Evolutionary conservation across 1,284 basidiomycete species (phyloP).

Genomic region (Ganoderma sinense): DNA sequence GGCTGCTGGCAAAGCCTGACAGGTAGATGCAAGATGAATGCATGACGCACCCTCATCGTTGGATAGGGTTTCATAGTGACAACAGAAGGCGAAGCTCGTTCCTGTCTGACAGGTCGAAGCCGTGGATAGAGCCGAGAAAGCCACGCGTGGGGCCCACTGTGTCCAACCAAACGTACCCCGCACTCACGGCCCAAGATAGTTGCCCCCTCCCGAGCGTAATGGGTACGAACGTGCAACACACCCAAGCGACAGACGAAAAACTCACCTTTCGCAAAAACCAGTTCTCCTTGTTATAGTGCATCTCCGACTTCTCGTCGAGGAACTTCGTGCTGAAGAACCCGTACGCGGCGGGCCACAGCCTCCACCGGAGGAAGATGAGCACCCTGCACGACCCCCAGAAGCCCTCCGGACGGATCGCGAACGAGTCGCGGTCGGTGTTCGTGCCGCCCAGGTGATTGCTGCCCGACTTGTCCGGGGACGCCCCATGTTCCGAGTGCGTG

Average conservation of each 20-base stretch:
- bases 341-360: constrained; percentile 47
- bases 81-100: not conserved
- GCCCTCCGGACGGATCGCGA: constrained; percentile 39
- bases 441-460: constrained; percentile 43
- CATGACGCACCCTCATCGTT: not conserved
- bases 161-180: not conserved
- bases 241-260: not conserved
- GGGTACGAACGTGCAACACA: not conserved
- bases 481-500: constrained; percentile 56
- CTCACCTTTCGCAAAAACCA: constrained; percentile 60
- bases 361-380: constrained; percentile 47
- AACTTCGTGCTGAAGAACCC: constrained; percentile 67
- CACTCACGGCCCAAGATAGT: not conserved
- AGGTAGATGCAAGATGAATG: not conserved
- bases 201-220: not conserved
- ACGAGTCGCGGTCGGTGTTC: constrained; percentile 45
- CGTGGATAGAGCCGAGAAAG: not conserved
- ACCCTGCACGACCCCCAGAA: constrained; percentile 39
- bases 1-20: not conserved
- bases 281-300: constrained; percentile 59
- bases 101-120: not conserved
- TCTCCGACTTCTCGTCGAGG: constrained; percentile 64
- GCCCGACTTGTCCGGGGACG: constrained; percentile 53
- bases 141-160: not conserved
- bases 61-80: not conserved